A percentile compares a stretch with the other conserved stretches of the same genome.
Evolutionary conservation across 306 rosid species (phyloP).

Genomic region (Cicer yamashitae): DNA sequence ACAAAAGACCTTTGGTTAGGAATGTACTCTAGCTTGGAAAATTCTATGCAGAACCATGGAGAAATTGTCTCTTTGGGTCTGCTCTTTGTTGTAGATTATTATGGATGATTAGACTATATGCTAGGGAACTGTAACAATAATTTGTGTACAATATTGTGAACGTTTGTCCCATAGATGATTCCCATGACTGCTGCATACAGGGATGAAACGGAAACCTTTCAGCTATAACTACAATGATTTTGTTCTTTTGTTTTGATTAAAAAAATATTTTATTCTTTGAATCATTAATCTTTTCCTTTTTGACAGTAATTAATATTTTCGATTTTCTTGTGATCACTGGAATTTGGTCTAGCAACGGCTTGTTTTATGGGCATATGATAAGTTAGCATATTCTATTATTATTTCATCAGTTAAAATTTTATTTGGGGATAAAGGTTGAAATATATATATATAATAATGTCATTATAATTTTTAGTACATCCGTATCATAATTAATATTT

Average conservation of each 20-base stretch:
- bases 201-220: background rate
- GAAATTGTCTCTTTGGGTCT: slow-evolving; percentile 22
- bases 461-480: no score
- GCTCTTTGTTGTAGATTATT: slow-evolving; percentile 34
- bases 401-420: background rate
- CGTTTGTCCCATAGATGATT: slow-evolving; percentile 4
- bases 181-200: background rate
- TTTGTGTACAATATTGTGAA: slow-evolving; percentile 36
- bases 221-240: background rate
- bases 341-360: background rate
- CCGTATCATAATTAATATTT: no score
- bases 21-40: slow-evolving; percentile 16
- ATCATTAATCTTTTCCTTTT: background rate
- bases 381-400: background rate
- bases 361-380: background rate
- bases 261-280: background rate
- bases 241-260: background rate
- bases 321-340: background rate
- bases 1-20: slow-evolving; percentile 13
- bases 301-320: no score
- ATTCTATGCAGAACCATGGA: slow-evolving; percentile 26
- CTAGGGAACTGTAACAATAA: slow-evolving; percentile 15
- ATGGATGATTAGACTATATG: slow-evolving; percentile 10
- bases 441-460: no score
- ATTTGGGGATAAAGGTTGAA: background rate